These are phyloP conservation scores for Vitis hybrid DNA, from an alignment of 177 flowering plant species.

Conservation along the genomic window DNA sequence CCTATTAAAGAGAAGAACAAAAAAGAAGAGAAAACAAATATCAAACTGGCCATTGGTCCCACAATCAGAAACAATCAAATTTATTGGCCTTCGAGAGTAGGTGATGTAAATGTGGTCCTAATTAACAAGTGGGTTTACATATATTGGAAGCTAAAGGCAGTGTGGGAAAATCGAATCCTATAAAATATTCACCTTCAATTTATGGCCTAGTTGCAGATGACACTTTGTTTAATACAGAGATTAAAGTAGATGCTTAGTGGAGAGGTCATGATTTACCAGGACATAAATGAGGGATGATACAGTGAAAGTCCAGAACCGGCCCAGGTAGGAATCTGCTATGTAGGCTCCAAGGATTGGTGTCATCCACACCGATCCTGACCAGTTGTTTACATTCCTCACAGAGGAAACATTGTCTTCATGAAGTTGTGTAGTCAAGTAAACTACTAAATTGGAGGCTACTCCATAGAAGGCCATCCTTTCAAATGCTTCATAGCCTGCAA, in stretches of 20 bases:
- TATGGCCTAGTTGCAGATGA: neutral
- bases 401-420: conserved; percentile 84
- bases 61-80: neutral
- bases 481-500: conserved; percentile 74
- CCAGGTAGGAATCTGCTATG: conserved; percentile 76
- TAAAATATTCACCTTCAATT: neutral
- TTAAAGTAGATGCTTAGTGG: neutral
- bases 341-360: conserved; percentile 88
- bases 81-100: conserved; percentile 5
- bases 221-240: neutral
- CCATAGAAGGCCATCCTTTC: conserved; percentile 97
- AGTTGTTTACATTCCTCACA: conserved; percentile 78
- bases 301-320: conserved; percentile 94
- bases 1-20: neutral
- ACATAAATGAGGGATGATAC: conserved; percentile 72
- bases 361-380: conserved; percentile 90
- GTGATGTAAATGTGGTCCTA: conserved; percentile 13
- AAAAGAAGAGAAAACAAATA: neutral
- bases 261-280: conserved; percentile 43
- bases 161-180: neutral
- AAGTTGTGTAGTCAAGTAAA: conserved; percentile 74
- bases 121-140: conserved; percentile 9
- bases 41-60: conserved; percentile 6
- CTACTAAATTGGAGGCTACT: conserved; percentile 77
- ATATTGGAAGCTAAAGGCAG: neutral